Evolutionary conservation across 495 filamentous ascomycete genomes (phyloP), one percentile per base, ranked within the genome.

Genomic region (Hamigera avellanea): DNA sequence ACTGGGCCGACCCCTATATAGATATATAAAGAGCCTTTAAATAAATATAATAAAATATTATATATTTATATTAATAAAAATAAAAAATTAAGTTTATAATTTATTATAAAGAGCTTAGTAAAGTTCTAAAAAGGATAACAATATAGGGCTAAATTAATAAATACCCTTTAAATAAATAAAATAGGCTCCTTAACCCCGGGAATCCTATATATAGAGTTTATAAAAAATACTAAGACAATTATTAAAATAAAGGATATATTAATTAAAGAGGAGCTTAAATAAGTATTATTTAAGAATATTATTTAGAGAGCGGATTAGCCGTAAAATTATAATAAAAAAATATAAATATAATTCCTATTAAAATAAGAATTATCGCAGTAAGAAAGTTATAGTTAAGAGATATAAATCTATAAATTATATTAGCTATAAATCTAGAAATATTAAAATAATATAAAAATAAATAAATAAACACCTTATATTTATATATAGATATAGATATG

Each of bases 381-480:
- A 29, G 37, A n/a, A 34, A 44, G 23, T 19, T 48, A 10, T 37
- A 41, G 5, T 43, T 36, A 12, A 35, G 42, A 3, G 42, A 49
- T 21, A 25, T 45, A 12, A 27, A 27, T 29, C 32, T 29, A 31
- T 41, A 28, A 15, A 41, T 17, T 15, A 30, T 1, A 19, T 40
- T 14, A 25, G 35, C 31, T 27, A 36, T 36, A 3, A 19, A 15
- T 1, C 39, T 40, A 30, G 42, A 45, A 33, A 30, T 45, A 26
- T 23, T 50, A 19, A 19, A 40, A 2, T 15, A 21, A 10, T 23
- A 45, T 33, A 16, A 18, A 29, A n/a, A 13, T 1, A 16, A 9
- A 14, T 42, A 39, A 42, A 17, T 44, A 12, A 28, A 14, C 10
- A 28, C 36, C 0, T 45, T 42, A 28, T 8, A 32, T 33, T 4